phyloP scores from a whole-genome alignment of 805 yeast genomes.

The Grigorovia humatica region DNA sequence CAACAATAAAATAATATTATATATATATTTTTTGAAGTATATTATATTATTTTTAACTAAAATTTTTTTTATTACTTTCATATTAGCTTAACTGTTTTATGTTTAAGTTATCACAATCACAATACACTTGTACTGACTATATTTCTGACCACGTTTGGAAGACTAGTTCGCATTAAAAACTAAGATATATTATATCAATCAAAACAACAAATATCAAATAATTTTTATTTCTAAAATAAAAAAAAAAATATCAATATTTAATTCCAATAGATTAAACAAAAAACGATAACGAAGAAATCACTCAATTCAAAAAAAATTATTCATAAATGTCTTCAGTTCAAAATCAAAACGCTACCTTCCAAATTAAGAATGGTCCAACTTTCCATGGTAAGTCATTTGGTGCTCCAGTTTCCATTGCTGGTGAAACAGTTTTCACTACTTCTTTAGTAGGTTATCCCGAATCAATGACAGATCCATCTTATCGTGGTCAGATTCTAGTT shows the following conservation, averaged over 20 bases:
- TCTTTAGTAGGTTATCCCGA: constrained; percentile 98
- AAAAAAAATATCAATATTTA: too few relatives aligned
- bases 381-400: constrained; percentile 94
- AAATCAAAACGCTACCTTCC: constrained; percentile 73
- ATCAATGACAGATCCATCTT: constrained; percentile 97
- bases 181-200: background rate
- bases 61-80: constrained; percentile 1
- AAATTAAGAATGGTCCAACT: constrained; percentile 86
- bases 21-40: background rate
- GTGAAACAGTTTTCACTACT: constrained; percentile 97
- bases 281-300: constrained; percentile 3
- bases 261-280: constrained; percentile 9
- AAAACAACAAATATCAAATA: too few relatives aligned
- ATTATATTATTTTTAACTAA: background rate
- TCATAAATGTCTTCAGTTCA: constrained; percentile 3
- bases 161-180: constrained; percentile 33
- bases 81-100: constrained; percentile 11
- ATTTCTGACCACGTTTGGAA: constrained; percentile 45
- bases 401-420: constrained; percentile 82
- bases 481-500: constrained; percentile 91
- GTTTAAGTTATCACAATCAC: constrained; percentile 25
- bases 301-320: background rate
- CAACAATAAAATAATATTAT: background rate
- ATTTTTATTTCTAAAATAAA: too few relatives aligned
- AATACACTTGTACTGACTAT: constrained; percentile 38